Base-by-base conservation (phyloP, 2,329 filamentous ascomycete genomes). In the Neofusicoccum parvum region DNA sequence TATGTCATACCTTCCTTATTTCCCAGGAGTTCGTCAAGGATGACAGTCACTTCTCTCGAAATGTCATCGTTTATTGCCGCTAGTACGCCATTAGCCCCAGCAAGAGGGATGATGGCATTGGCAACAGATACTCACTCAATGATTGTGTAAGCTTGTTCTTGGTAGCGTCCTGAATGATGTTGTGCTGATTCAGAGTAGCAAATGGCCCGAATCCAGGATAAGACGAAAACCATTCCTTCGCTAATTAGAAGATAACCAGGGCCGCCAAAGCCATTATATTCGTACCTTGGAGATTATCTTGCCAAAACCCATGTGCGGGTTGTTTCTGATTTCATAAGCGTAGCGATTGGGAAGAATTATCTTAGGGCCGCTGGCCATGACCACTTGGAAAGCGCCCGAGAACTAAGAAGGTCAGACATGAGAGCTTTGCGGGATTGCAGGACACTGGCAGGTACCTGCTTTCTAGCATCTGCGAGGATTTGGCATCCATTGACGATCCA, bases 271-370 rank as follows among this genome's bases (percentile, higher is more conserved):
- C 11, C 10, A 3, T 17, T 7, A n/a, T 2, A 41, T 23, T n/a
- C 50, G 36, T 17, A 53, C 62, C 12, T 27, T 34, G 4, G 49
- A 46, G 32, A 56, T 56, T 1, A 64, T 45, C 10, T 46, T 45
- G 10, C 41, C 50, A 23, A 64, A 64, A 7, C 48, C 34, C 48
- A 64, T 51, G 15, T 56, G 37, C 10, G 49, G 48, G 17, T 53
- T 56, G 51, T 56, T 64, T n/a, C 51, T 64, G 41, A 64, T 53
- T 12, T 64, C 62, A 27, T 58, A n/a, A 17, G 50, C 50, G 27
- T 64, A 64, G 4, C 50, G 49, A 15, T 53, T 64, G 3, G 62
- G 62, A n/a, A 64, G 36, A 10, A 64, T 17, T 11, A 64, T 36
- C 11, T 56, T 54, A 7, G 62, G 62, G 4, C 62, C 62, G 20